Evolutionary conservation across 208 protist species (phyloP).

Genomic region (Porcisia deanei): DNA sequence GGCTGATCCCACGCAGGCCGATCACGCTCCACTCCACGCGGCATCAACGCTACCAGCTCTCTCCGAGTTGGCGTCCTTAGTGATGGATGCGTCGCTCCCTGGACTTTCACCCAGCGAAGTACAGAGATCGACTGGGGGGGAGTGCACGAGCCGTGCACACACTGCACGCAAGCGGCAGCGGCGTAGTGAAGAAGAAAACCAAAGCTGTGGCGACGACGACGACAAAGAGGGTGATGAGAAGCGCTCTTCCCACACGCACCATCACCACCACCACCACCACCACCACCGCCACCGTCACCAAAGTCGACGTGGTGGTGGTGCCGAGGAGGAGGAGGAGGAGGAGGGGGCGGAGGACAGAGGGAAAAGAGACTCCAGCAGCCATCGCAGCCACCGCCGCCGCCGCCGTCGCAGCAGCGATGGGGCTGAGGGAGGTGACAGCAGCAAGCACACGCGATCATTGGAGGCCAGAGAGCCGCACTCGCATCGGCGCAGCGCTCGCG

Average conservation of each 20-base stretch:
- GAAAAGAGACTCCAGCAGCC: neutral
- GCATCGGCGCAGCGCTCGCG: neutral
- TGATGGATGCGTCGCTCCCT: constrained; percentile 20
- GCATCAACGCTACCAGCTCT: neutral
- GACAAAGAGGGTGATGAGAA: neutral
- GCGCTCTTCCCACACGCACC: neutral
- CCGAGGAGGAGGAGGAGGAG: neutral
- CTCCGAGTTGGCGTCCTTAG: constrained; percentile 21
- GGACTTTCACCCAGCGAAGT: neutral
- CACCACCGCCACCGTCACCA: neutral
- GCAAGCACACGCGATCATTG: neutral
- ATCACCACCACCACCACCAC: constrained; percentile 12
- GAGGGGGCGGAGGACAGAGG: neutral
- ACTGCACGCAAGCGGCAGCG: neutral
- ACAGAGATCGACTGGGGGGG: neutral
- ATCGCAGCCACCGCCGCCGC: neutral
- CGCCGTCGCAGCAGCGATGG: constrained; percentile 1
- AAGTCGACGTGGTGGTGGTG: neutral
- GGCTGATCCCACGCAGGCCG: constrained; percentile 22
- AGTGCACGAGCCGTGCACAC: neutral
- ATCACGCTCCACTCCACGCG: neutral
- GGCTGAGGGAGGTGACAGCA: neutral
- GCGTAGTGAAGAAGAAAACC: neutral
- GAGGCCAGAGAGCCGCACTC: neutral
- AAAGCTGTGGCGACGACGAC: neutral